A percentile compares a stretch with the other conserved stretches of the same genome.
phyloP scores from a whole-genome alignment of 257 asterid genomes.

The Scutellaria minor region DNA sequence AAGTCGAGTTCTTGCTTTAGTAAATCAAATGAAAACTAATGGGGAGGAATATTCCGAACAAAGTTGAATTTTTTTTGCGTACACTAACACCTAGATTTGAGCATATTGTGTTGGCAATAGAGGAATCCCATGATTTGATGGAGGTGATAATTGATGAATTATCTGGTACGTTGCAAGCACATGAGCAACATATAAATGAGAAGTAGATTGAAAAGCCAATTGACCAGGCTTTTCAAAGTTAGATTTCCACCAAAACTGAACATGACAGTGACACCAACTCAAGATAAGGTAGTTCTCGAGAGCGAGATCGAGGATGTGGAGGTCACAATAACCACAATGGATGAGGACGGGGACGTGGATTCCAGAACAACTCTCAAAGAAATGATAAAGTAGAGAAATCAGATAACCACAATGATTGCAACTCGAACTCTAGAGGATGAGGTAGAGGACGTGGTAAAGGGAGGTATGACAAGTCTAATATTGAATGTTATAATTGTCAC shows the following conservation, averaged over 20 bases:
- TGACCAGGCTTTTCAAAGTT: background rate
- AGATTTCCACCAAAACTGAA: background rate
- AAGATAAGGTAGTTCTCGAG: too few species aligned
- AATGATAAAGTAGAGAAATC: background rate
- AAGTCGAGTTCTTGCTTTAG: slow-evolving; percentile 3
- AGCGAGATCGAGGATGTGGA: slow-evolving; percentile 45
- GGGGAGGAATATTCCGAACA: slow-evolving; percentile 8
- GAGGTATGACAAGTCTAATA: background rate
- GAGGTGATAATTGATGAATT: background rate
- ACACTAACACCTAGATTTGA: background rate
- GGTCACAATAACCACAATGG: slow-evolving; percentile 22
- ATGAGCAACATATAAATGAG: slow-evolving; percentile 22
- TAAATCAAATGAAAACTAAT: slow-evolving; percentile 24
- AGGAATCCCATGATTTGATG: slow-evolving; percentile 1
- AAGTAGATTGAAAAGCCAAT: background rate
- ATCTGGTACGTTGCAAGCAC: background rate
- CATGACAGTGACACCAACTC: slow-evolving; percentile 20
- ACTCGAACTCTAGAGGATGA: background rate
- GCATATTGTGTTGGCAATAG: slow-evolving; percentile 20
- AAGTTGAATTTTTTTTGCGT: background rate
- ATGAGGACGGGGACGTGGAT: slow-evolving; percentile 14
- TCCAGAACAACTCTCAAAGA: background rate
- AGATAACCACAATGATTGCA: background rate
- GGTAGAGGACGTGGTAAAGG: slow-evolving; percentile 14
- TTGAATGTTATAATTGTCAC: slow-evolving; percentile 24